Conservation (phyloP, 2,329 filamentous ascomycete species). For the Ophiostoma pallidulum region DNA sequence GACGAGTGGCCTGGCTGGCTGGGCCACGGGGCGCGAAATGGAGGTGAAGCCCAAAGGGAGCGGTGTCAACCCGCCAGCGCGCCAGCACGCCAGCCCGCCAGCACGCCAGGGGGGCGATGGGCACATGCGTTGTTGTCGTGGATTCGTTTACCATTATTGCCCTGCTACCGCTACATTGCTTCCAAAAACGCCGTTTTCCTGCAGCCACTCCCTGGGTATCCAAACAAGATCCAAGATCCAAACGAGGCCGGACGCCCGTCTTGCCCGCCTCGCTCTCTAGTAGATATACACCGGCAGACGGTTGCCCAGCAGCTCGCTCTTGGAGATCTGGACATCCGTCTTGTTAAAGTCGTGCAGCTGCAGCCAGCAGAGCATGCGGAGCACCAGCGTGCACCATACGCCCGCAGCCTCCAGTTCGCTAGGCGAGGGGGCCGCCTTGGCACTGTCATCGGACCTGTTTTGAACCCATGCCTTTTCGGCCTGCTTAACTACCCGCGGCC, state of each 20-base stretch:
- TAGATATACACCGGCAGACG: slow-evolving; percentile 46
- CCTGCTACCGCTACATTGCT: too few species aligned
- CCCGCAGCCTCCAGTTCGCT: slow-evolving; percentile 22
- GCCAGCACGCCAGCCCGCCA: too few species aligned
- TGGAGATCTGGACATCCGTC: slow-evolving; percentile 41
- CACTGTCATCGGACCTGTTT: slow-evolving; percentile 13
- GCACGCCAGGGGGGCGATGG: too few species aligned
- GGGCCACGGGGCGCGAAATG: neutral
- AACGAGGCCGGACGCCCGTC: neutral
- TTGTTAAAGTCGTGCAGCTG: slow-evolving; percentile 48
- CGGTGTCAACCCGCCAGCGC: too few species aligned
- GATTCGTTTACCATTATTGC: too few species aligned
- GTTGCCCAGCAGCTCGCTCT: slow-evolving; percentile 44
- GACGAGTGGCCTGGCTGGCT: too few species aligned
- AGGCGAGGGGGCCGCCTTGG: slow-evolving; percentile 15
- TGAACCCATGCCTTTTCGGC: slow-evolving; percentile 20
- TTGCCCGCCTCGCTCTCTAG: neutral
- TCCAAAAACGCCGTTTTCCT: too few species aligned
- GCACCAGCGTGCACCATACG: slow-evolving; percentile 47
- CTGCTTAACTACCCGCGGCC: slow-evolving; percentile 29
- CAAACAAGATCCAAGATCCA: too few species aligned
- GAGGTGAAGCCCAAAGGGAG: slow-evolving; percentile 7
- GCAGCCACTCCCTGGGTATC: too few species aligned
- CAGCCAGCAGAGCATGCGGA: slow-evolving; percentile 50
- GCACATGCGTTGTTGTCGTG: too few species aligned